phyloP scores from a whole-genome alignment of 2,329 filamentous ascomycete genomes.

The Aspergillus uvarum region DNA sequence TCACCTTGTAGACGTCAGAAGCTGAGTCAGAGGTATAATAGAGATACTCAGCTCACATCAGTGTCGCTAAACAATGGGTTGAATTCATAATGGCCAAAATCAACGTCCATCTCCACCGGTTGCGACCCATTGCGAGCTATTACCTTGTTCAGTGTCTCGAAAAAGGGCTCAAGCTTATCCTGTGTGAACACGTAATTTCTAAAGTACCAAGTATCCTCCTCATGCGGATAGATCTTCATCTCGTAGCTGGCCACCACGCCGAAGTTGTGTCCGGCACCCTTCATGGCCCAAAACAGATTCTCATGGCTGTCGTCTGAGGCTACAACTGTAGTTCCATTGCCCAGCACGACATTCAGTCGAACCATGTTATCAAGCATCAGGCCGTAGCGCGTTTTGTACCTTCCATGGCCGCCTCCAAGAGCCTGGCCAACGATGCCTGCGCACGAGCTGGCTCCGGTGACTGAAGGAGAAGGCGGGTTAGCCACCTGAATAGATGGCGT shows the following conservation, averaged over 20 bases:
- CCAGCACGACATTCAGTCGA: constrained; percentile 19
- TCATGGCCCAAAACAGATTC: constrained; percentile 54
- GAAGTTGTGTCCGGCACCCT: constrained; percentile 56
- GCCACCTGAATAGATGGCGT: too few species aligned
- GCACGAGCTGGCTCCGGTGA: too few species aligned
- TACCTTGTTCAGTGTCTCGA: not conserved
- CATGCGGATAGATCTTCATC: not conserved
- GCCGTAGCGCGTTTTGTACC: constrained; percentile 45
- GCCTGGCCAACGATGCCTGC: too few species aligned
- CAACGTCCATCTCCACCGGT: too few species aligned
- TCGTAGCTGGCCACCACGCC: constrained; percentile 36
- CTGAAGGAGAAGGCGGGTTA: too few species aligned
- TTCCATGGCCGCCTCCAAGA: constrained; percentile 44
- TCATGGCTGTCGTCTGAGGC: constrained; percentile 36
- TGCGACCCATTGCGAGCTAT: too few species aligned
- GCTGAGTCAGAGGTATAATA: too few species aligned
- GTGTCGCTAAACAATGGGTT: too few species aligned
- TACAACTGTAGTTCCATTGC: constrained; percentile 36
- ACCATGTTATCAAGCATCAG: constrained; percentile 22
- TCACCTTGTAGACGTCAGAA: too few species aligned
- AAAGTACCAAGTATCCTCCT: not conserved
- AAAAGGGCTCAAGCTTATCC: not conserved
- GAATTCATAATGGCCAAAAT: too few species aligned
- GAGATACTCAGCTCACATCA: too few species aligned
- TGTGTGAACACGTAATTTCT: not conserved